Conservation (phyloP, 768 basidiomycete species). For the Rhodosporidiobolus odoratus region DNA sequence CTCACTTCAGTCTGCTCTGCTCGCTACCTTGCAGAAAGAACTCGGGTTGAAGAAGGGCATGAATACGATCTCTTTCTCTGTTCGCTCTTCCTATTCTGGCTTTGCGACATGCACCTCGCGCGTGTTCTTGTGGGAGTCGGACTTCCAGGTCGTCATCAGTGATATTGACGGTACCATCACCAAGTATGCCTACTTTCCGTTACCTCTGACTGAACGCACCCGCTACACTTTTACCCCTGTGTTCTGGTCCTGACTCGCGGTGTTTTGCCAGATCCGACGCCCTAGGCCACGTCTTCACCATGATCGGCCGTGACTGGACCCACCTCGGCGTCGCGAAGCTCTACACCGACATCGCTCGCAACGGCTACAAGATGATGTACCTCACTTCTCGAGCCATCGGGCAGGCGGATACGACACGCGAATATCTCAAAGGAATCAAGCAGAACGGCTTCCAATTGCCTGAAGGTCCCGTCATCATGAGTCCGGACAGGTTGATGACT, state of each 20-base stretch:
- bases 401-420: conserved; percentile 91
- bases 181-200: conserved; percentile 57
- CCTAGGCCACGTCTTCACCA: conserved; percentile 90
- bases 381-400: conserved; percentile 95
- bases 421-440: conserved; percentile 88
- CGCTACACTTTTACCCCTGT: not conserved
- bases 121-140: conserved; percentile 93
- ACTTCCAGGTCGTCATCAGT: conserved; percentile 82
- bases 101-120: conserved; percentile 78
- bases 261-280: conserved; percentile 92
- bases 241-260: no score
- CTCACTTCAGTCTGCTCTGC: not conserved
- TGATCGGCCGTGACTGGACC: conserved; percentile 98
- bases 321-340: conserved; percentile 94
- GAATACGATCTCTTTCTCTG: conserved; percentile 87
- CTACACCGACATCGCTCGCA: conserved; percentile 88
- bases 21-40: conserved; percentile 58
- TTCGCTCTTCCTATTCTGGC: conserved; percentile 67
- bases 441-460: conserved; percentile 96
- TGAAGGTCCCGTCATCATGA: conserved; percentile 97
- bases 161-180: conserved; percentile 99
- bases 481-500: conserved; percentile 88
- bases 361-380: conserved; percentile 98
- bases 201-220: not conserved
- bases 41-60: conserved; percentile 77